Conservation (phyloP, 2,329 filamentous ascomycete genomes). For the Hymenoscyphus scutula region DNA sequence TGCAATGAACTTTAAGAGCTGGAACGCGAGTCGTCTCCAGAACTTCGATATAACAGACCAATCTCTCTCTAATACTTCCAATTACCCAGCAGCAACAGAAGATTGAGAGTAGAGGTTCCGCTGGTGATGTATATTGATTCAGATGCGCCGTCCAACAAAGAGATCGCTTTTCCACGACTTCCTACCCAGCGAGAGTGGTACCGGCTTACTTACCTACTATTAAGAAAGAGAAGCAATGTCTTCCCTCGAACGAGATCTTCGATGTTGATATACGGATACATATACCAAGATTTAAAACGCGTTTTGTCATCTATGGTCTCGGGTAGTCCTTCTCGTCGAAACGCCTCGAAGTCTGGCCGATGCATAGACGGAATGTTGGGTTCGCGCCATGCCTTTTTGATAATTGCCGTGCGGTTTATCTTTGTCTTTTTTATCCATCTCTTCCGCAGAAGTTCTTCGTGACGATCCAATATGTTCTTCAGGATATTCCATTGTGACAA, state of each 20-base stretch:
- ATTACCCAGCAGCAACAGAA: no score
- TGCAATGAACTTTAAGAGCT: no score
- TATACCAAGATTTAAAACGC: constrained; percentile 38
- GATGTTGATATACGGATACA: constrained; percentile 57
- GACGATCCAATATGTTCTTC: constrained; percentile 44
- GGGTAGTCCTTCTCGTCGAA: constrained; percentile 27
- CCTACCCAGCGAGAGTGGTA: no score
- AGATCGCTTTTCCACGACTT: no score
- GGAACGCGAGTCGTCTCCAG: no score
- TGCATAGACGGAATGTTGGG: constrained; percentile 45
- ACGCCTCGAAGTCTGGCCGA: constrained; percentile 47
- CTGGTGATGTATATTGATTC: no score
- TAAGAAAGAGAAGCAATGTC: constrained; percentile 49
- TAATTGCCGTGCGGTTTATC: constrained; percentile 41
- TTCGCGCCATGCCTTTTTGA: neutral
- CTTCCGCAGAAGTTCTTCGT: constrained; percentile 50
- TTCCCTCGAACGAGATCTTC: constrained; percentile 50
- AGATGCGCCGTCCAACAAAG: no score
- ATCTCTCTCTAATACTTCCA: no score
- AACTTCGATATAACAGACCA: no score
- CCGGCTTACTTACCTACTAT: constrained; percentile 41
- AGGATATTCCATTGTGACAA: constrained; percentile 19
- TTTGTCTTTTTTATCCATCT: constrained; percentile 55
- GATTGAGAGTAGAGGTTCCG: no score
- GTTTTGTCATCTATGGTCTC: constrained; percentile 22